Base-by-base conservation (phyloP, 2,329 filamentous ascomycete genomes). In the Akanthomyces lecanii region DNA sequence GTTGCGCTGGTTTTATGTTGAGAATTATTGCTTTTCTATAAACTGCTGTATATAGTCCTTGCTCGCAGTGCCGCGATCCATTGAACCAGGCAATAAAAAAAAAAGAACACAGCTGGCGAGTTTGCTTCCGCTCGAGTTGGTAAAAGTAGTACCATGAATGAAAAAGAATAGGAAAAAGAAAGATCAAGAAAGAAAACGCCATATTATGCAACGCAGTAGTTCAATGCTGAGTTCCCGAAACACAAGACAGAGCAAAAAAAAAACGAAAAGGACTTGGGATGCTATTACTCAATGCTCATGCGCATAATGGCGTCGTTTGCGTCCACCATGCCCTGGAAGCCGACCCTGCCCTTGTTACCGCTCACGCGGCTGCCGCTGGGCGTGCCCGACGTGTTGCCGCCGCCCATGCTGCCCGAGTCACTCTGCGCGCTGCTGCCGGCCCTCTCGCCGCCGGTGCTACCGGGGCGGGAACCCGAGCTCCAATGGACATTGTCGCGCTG, bases 251-350 rank as follows among this genome's bases (percentile, higher is more conserved):
- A 47, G 44, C 25, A 40, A 40, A 42, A 40, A 40, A 42, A 28
- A 30, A 61, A 12, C 25, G 14, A 55, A 12, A 23, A 50, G 23
- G 12, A 14, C 7, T 1, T 10, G 21, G 25, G 10, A 51, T 51
- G 33, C 18, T n/a, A 16, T 65, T 78, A 97, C 74, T 97, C 93
- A 71, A 97, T 97, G 75, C 91, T 97, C 90, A 98, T 95, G 70
- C 94, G 92, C 89, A 97, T 97, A 67, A 97, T 82, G 1, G 92
- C 91, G 74, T 97, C 94, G 72, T 92, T 92, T n/a, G 94, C 94
- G 75, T 97, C 94, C 21, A 86, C 89, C 93, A 98, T 97, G 1
- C 93, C 92, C 76, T 97, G 93, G 68, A 96, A 83, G 10, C 92
- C 92, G 16, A 96, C 81, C 40, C 91, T 76, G 66, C 80, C 88